phyloP scores from a whole-genome alignment of 2,329 filamentous ascomycete genomes.

The Juglanconis oblonga region DNA sequence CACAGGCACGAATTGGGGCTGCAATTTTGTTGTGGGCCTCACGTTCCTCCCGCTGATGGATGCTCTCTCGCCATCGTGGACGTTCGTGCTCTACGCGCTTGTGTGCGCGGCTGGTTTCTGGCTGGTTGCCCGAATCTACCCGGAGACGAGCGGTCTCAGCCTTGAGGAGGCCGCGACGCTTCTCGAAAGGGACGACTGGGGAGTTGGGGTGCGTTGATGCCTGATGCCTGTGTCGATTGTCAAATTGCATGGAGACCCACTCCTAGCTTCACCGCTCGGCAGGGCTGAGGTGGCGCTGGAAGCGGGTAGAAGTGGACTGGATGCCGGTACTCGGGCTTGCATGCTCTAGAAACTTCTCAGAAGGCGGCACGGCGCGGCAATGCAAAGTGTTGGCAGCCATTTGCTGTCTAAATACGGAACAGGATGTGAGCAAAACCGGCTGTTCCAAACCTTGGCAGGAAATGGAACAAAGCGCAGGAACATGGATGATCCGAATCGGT shows the following conservation, averaged over 20 bases:
- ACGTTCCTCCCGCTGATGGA: conserved; percentile 90
- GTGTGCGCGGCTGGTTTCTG: conserved; percentile 69
- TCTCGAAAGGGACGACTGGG: conserved; percentile 71
- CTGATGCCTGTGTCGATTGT: not conserved
- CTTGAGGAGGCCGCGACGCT: conserved; percentile 76
- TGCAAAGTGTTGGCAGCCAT: too few species aligned
- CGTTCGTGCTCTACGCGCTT: conserved; percentile 75
- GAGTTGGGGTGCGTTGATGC: conserved; percentile 47
- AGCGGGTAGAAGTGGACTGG: conserved; percentile 9
- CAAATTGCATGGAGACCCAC: not conserved
- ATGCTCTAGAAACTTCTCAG: not conserved
- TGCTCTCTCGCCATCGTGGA: conserved; percentile 66
- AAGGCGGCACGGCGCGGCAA: not conserved
- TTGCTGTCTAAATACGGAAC: too few species aligned
- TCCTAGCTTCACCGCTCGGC: not conserved
- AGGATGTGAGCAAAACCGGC: too few species aligned
- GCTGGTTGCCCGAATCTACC: conserved; percentile 72
- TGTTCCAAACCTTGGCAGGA: too few species aligned
- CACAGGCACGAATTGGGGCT: conserved; percentile 81
- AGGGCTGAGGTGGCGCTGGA: not conserved
- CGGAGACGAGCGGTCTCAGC: conserved; percentile 78
- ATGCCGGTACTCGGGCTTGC: not conserved
- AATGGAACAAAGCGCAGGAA: too few species aligned
- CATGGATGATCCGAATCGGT: too few species aligned
- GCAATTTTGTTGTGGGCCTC: conserved; percentile 81